These are phyloP conservation scores for Monosporascus sp. DNA, from an alignment of 2,329 filamentous ascomycete genomes.

Conservation along the genomic window DNA sequence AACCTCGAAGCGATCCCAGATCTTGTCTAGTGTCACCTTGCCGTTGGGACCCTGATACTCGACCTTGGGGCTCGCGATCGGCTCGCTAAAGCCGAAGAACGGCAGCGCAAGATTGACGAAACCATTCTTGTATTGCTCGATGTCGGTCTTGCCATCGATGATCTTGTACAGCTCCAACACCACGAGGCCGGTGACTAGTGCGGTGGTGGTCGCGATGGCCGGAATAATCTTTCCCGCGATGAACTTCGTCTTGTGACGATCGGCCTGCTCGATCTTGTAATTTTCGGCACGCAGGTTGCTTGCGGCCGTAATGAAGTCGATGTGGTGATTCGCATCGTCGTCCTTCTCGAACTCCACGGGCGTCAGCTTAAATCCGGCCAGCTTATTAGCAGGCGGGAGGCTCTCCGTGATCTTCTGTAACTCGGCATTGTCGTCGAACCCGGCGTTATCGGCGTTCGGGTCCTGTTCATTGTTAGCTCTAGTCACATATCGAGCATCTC, in stretches of 20 bases:
- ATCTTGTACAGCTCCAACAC: conserved; percentile 94
- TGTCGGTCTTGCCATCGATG: conserved; percentile 89
- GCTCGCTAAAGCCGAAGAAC: conserved; percentile 98
- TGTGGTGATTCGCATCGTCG: conserved; percentile 95
- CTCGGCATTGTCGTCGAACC: conserved; percentile 69
- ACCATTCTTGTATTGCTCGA: conserved; percentile 99
- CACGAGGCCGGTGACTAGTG: conserved; percentile 88
- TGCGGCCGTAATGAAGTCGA: conserved; percentile 96
- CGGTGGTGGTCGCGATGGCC: conserved; percentile 95
- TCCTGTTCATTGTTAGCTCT: conserved; percentile 44
- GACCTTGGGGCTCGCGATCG: conserved; percentile 88
- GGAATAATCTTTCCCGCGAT: conserved; percentile 99
- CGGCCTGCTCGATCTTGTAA: conserved; percentile 91
- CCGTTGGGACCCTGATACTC: conserved; percentile 76
- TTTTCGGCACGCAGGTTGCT: conserved; percentile 96
- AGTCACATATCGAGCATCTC: neutral
- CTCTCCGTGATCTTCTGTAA: conserved; percentile 65
- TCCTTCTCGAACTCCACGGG: conserved; percentile 99
- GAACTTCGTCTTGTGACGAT: conserved; percentile 98
- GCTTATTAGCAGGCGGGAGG: conserved; percentile 71
- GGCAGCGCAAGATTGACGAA: conserved; percentile 95
- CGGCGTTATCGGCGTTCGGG: conserved; percentile 56
- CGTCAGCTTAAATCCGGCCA: conserved; percentile 82
- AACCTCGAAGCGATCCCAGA: conserved; percentile 96
- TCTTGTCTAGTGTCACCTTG: conserved; percentile 83